Base-by-base conservation (phyloP, 2,329 filamentous ascomycete species). In the Curvularia eragrostidis region DNA sequence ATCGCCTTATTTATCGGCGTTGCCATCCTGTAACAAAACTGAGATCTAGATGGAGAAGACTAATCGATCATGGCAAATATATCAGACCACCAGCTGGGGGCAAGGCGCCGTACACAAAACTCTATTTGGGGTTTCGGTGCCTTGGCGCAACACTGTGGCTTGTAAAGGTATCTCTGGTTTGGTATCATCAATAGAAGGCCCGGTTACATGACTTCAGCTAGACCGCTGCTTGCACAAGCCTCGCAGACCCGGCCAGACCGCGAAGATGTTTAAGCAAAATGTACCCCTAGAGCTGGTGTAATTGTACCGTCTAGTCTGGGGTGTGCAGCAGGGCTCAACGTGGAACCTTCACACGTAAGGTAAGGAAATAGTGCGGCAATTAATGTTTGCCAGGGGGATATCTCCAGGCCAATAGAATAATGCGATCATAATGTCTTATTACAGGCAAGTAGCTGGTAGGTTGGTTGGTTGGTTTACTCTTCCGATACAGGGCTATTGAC, bases 161-260 rank as follows among this genome's bases (percentile, higher is more conserved):
- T 54, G 52, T 5, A 32, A 46, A 32, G 26, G 36, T 39, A 41
- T 48, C 39, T 54, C 28, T 48, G 44, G 26, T n/a, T 28, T 48
- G 30, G 5, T 39, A 42, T 23, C 13, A 21, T 15, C n/a, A 42
- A 23, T 6, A 48, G n/a, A 48, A 42, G 52, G 52, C 21, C 52
- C 42, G 44, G 28, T 26, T 21, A 32, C 15, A 30, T 52, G 24
- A 24, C 32, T 38, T 32, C 39, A 30, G 24, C 23, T n/a, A 28
- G 24, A 38, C 21, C 38, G 44, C 47, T 39, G 47, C 23, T 39
- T 34, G 12, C 24, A 18, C 34, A 34, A 49, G 34, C 23, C n/a
- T 28, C 23, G n/a, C 10, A 21, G 26, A 19, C 12, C 43, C 19
- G 42, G n/a, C 43, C 43, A 15, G 28, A 15, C 43, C 21, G n/a